phyloP scores from a whole-genome alignment of 495 filamentous ascomycete species.

The Penicillium maclennaniae region DNA sequence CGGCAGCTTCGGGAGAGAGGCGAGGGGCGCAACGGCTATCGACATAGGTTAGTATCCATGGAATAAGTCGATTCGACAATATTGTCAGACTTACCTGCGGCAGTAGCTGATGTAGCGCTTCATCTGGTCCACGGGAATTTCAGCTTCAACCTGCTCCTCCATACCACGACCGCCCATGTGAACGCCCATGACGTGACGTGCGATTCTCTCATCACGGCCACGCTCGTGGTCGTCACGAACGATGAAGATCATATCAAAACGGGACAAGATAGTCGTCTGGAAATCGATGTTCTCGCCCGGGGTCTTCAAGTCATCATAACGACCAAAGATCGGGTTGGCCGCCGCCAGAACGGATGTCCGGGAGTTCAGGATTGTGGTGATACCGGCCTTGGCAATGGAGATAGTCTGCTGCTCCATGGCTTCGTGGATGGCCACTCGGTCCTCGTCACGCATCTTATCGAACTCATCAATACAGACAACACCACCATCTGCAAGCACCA shows the following conservation, averaged over 20 bases:
- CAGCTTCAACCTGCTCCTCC: slow-evolving; percentile 78
- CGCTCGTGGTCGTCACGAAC: slow-evolving; percentile 94
- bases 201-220: slow-evolving; percentile 85
- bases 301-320: slow-evolving; percentile 96
- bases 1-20: slow-evolving; percentile 85
- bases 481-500: slow-evolving; percentile 97
- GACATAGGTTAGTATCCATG: slow-evolving; percentile 31
- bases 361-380: slow-evolving; percentile 97
- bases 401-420: slow-evolving; percentile 99
- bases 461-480: slow-evolving; percentile 99
- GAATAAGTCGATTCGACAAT: neutral
- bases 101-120: slow-evolving; percentile 97
- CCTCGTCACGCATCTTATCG: slow-evolving; percentile 99
- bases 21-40: slow-evolving; percentile 84
- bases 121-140: slow-evolving; percentile 94
- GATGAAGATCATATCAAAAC: slow-evolving; percentile 99
- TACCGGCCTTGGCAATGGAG: slow-evolving; percentile 98
- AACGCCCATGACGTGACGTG: slow-evolving; percentile 95
- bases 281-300: slow-evolving; percentile 99
- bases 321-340: slow-evolving; percentile 95
- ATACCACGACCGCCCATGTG: slow-evolving; percentile 88
- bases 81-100: slow-evolving; percentile 64
- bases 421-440: slow-evolving; percentile 98
- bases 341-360: slow-evolving; percentile 93
- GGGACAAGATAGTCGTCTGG: slow-evolving; percentile 95